phyloP scores from a whole-genome alignment of 176 grass and related monocot species.

The Zizania latifolia region DNA sequence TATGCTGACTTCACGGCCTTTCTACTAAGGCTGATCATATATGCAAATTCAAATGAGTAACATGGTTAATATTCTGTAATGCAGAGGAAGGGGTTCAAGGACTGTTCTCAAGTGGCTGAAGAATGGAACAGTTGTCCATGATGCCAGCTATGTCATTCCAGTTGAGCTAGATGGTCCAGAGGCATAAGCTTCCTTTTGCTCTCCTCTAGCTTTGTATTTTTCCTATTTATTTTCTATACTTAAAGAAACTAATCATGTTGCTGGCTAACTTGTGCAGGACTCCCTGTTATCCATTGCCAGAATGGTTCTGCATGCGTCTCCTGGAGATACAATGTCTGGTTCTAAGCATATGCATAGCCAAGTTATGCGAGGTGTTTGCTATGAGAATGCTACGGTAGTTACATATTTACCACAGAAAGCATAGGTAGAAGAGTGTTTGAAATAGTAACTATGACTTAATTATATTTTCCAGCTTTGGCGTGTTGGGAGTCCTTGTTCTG shows the following conservation, averaged over 20 bases:
- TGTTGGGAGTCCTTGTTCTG: conserved; percentile 29
- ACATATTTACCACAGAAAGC: conserved; percentile 15
- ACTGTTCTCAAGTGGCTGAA: conserved; percentile 55
- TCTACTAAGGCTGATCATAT: neutral
- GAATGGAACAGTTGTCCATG: conserved; percentile 54
- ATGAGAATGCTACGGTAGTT: conserved; percentile 75
- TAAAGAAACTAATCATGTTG: neutral
- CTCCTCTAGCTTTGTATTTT: neutral
- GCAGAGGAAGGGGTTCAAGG: conserved; percentile 72
- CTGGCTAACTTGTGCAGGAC: conserved; percentile 35
- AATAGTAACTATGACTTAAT: conserved; percentile 11
- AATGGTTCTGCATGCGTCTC: conserved; percentile 50
- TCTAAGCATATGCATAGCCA: conserved; percentile 25
- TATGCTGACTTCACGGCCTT: neutral
- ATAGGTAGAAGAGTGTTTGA: neutral
- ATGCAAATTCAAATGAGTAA: conserved; percentile 10
- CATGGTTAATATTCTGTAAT: neutral
- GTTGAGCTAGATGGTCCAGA: conserved; percentile 66
- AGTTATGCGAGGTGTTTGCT: conserved; percentile 58
- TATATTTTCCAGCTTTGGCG: conserved; percentile 59
- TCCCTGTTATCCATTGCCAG: conserved; percentile 47
- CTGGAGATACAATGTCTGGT: conserved; percentile 13
- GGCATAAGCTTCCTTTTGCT: conserved; percentile 26
- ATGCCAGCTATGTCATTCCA: conserved; percentile 66
- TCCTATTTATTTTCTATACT: neutral